Conservation (phyloP, 306 rosid species). For the Cicer cuneatum region DNA sequence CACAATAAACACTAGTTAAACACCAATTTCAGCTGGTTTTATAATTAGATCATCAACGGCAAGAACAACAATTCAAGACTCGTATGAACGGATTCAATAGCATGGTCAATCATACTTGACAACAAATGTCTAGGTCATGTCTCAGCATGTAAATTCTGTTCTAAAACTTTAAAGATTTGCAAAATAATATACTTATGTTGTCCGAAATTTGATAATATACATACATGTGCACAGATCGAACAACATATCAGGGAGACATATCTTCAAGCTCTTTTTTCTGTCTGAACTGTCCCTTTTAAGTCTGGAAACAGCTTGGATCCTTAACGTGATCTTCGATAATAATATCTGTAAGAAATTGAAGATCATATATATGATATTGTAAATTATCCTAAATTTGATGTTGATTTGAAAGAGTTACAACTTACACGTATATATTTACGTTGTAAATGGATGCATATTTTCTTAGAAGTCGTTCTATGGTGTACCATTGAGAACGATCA, state of each 20-base stretch:
- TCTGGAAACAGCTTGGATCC: slow-evolving; percentile 17
- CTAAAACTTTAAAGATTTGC: not conserved
- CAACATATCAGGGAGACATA: not conserved
- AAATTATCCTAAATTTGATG: slow-evolving; percentile 6
- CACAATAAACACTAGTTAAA: not conserved
- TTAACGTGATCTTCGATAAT: slow-evolving; percentile 62
- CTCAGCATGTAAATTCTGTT: slow-evolving; percentile 12
- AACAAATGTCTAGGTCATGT: not conserved
- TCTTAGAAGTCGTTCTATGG: slow-evolving; percentile 84
- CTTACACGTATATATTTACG: slow-evolving; percentile 71
- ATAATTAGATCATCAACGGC: not conserved
- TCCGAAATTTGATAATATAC: slow-evolving; percentile 10
- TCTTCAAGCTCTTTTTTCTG: not conserved
- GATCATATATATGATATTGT: not conserved
- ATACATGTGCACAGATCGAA: not conserved
- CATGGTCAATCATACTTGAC: slow-evolving; percentile 2
- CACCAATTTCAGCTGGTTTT: not conserved
- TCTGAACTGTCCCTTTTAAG: slow-evolving; percentile 25
- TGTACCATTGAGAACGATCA: slow-evolving; percentile 92
- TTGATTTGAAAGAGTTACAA: slow-evolving; percentile 15
- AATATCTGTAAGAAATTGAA: slow-evolving; percentile 65
- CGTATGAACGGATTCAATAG: not conserved
- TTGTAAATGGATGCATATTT: slow-evolving; percentile 81
- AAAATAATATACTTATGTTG: not conserved
- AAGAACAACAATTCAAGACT: not conserved